phyloP scores from a whole-genome alignment of 2,329 filamentous ascomycete species.

The Gaeumannomyces tritici region DNA sequence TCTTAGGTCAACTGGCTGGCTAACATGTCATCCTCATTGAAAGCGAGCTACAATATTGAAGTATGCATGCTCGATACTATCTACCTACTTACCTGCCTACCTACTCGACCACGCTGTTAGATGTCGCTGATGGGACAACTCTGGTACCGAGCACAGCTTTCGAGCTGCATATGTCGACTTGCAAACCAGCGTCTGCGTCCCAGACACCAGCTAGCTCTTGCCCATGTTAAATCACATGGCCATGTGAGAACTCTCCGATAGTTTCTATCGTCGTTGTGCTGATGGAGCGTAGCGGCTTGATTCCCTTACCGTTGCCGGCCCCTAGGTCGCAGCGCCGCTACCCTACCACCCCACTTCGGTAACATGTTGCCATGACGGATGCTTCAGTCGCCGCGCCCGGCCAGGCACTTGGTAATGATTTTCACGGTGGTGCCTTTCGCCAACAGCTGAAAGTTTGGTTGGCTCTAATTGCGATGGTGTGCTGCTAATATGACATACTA shows the following conservation, averaged over 20 bases:
- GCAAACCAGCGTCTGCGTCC: no score
- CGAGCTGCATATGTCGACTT: not conserved
- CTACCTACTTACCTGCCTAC: no score
- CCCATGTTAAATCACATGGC: not conserved
- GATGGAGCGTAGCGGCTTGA: not conserved
- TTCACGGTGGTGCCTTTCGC: not conserved
- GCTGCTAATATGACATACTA: not conserved
- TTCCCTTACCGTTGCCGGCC: not conserved
- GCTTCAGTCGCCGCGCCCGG: not conserved
- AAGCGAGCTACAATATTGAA: not conserved
- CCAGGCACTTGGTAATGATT: not conserved
- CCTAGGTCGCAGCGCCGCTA: not conserved
- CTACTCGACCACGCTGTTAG: no score
- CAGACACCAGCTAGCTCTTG: not conserved
- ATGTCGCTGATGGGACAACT: not conserved
- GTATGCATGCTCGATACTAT: not conserved
- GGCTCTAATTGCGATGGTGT: constrained; percentile 1
- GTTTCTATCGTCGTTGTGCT: not conserved
- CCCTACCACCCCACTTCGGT: not conserved
- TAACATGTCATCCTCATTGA: not conserved
- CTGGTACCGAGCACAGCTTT: not conserved
- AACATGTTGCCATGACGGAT: not conserved
- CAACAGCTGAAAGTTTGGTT: not conserved
- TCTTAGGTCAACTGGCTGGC: not conserved
- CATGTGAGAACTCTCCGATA: not conserved